Evolutionary conservation across 208 protist species (phyloP), one percentile per base, ranked within the genome.

Genomic region (Crithidia acanthocephali): DNA sequence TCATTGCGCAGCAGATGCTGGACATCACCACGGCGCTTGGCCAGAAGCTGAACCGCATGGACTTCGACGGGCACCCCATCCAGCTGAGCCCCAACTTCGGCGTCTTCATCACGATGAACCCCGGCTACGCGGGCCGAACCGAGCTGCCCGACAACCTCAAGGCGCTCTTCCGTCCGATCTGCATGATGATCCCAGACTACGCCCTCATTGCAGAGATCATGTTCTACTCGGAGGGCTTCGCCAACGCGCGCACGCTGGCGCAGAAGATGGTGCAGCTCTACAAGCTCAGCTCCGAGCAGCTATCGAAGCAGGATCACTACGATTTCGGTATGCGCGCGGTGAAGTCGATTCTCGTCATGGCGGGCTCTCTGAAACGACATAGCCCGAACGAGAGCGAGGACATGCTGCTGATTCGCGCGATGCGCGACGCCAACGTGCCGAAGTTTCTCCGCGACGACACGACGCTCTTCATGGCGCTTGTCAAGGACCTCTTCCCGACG

Each of bases 51-150:
- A 82, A 90, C 3, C 67, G 76, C 45, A 98, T 98, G 88, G 81
- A 92, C 37, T 98, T 99, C 70, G 93, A 98, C 72, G 98, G 97
- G 27, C 90, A 97, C 62, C 84, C 86, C 27, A 98, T 98, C 58
- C 83, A 80, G 27, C 81, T 98, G 27, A 95, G 93, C 80, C 88
- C 74, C 45, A 97, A 98, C 72, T 98, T 98, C 79, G 95, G 97
- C 74, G 95, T 99, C 35, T 99, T 98, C 75, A 97, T 99, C 76
- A 99, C 98, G 22, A 99, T 99, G 98, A 99, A 99, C 72, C 98
- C 98, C 44, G 98, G 97, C 55, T 99, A 99, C 84, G 96, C 98
- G 18, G 98, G 98, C 9, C 93, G 98, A 74, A 98, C 94, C 16
- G 96, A 99, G 74, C 91, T 99, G 47, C 98, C 98, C 3, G 98